Base-by-base conservation (phyloP, 2,329 filamentous ascomycete species). In the Colletotrichum musicola region DNA sequence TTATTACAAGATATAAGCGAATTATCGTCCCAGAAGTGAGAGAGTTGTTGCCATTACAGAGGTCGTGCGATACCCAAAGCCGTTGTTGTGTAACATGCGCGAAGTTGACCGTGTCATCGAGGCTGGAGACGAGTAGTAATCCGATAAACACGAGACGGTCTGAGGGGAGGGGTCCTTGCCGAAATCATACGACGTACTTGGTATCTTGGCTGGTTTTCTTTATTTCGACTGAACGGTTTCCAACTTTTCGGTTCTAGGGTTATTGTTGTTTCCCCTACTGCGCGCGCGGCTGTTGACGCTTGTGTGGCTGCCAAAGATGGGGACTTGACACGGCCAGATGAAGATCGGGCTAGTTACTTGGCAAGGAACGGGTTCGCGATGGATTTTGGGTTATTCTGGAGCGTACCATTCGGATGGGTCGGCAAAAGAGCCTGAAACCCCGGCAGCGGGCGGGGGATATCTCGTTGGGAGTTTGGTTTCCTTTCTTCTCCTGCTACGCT, bases 361-460 rank as follows among this genome's bases (percentile, higher is more conserved):
- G 38, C 46, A 25, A 27, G 55, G 47, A 18, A 44, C 30, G 53
- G 18, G 47, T 53, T 64, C 47, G 62, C 22, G 62, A 60, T 27
- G 38, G 35, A 40, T 35, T 10, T 35, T 27, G 13, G 38, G 40
- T 49, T 55, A 47, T 59, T 44, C 44, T 16, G 56, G 46, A 54
- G n/a, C 49, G 56, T 62, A n/a, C 51, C 58, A 62, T 35, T n/a
- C 50, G 51, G 64, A 66, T 54, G 60, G 64, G 47, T 54, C 47
- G 61, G 54, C 22, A 53, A 35, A 30, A 54, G 40, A 18, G 53
- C 35, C 35, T 49, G 64, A 58, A 59, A 64, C 61, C 40, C 30
- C 54, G 53, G 54, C 61, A 10, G 47, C 30, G 40, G 42, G 47
- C 22, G 18, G 58, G 35, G 53, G 35, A 40, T 25, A 1, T 6